Evolutionary conservation across 225 moss, liverwort and hornwort genomes (phyloP).

Genomic region (Neckera pumila): DNA sequence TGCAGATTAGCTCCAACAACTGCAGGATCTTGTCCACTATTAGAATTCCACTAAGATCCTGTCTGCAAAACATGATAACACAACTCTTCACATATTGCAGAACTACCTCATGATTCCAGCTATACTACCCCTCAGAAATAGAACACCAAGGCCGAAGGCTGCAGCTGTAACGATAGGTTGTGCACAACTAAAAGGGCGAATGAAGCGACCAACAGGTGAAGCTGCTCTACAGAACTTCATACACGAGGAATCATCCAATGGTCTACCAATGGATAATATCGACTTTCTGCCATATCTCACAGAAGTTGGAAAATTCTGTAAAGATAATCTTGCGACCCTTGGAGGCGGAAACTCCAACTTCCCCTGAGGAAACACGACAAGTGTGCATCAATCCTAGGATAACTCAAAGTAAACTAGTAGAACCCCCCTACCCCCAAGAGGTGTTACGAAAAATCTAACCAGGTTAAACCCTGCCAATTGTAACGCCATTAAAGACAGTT

Average conservation of each 20-base stretch:
- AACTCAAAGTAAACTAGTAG: neutral
- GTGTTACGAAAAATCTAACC: neutral
- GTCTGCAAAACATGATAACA: neutral
- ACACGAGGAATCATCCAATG: neutral
- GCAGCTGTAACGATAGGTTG: neutral
- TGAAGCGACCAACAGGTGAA: neutral
- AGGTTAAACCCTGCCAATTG: neutral
- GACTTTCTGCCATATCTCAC: slow-evolving; percentile 2
- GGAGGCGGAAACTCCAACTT: slow-evolving; percentile 24
- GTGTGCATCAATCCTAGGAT: slow-evolving; percentile 19
- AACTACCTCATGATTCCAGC: neutral
- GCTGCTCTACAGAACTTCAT: neutral
- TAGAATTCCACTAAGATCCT: neutral
- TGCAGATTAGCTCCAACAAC: neutral
- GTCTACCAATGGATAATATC: neutral
- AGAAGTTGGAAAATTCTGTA: slow-evolving; percentile 9
- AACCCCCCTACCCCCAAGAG: neutral
- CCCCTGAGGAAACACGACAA: slow-evolving; percentile 41
- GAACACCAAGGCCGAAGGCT: slow-evolving; percentile 9
- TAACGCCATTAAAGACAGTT: neutral
- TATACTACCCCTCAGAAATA: neutral
- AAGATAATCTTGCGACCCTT: slow-evolving; percentile 5
- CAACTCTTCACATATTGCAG: neutral
- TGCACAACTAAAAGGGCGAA: neutral
- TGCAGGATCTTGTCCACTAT: neutral